phyloP scores from a whole-genome alignment of 169 alveolate genomes.

The Plasmodium billcollinsi region DNA sequence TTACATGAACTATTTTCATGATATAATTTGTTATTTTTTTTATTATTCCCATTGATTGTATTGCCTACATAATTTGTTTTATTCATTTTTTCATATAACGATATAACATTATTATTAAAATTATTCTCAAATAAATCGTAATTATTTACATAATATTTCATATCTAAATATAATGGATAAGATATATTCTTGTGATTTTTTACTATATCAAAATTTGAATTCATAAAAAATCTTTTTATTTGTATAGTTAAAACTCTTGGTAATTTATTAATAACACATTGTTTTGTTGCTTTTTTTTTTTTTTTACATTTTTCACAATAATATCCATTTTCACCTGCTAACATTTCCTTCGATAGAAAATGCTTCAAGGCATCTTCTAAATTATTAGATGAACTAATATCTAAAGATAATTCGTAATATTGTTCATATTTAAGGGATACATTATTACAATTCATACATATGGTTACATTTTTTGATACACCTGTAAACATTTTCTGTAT shows the following conservation, averaged over 20 bases:
- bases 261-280: slow-evolving; percentile 78
- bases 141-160: slow-evolving; percentile 56
- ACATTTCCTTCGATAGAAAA: slow-evolving; percentile 73
- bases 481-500: slow-evolving; percentile 71
- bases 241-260: slow-evolving; percentile 81
- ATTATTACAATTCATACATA: slow-evolving; percentile 76
- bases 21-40: neutral
- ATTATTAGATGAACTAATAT: slow-evolving; percentile 78
- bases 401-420: slow-evolving; percentile 83
- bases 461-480: slow-evolving; percentile 47
- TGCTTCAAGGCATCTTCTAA: slow-evolving; percentile 77
- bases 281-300: slow-evolving; percentile 82
- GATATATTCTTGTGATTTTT: slow-evolving; percentile 61
- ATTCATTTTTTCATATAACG: slow-evolving; percentile 55
- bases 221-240: slow-evolving; percentile 81
- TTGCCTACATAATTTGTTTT: no score
- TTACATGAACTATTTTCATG: neutral
- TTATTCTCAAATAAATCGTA: slow-evolving; percentile 49
- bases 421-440: slow-evolving; percentile 84
- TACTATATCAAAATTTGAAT: slow-evolving; percentile 33
- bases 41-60: neutral
- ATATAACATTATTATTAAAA: slow-evolving; percentile 55
- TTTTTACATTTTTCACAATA: slow-evolving; percentile 80
- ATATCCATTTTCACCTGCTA: slow-evolving; percentile 81
- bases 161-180: slow-evolving; percentile 56